Evolutionary conservation across 2,329 filamentous ascomycete genomes (phyloP).

Genomic region (Exophiala sp.): DNA sequence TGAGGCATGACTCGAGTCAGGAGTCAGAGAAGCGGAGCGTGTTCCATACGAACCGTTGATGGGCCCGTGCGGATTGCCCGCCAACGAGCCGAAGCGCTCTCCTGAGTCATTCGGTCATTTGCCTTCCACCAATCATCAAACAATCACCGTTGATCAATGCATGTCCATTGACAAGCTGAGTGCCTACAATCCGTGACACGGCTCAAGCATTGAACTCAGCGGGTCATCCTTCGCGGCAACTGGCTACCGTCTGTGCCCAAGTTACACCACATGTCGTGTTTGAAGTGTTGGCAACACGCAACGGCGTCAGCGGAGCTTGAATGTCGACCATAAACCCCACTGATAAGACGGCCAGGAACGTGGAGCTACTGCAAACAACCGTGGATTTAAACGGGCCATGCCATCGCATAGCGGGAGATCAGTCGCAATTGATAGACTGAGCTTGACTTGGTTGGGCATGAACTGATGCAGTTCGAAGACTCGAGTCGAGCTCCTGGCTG

Average conservation of each 20-base stretch:
- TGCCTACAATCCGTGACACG: background rate
- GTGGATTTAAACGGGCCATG: constrained; percentile 13
- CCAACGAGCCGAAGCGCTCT: background rate
- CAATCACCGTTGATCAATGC: background rate
- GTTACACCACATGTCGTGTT: constrained; percentile 1
- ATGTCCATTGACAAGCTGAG: background rate
- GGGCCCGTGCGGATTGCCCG: background rate
- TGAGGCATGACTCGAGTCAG: too few species aligned
- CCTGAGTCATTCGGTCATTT: background rate
- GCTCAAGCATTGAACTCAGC: background rate
- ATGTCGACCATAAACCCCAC: constrained; percentile 8
- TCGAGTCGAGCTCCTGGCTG: background rate
- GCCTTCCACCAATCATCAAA: background rate
- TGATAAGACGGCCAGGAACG: constrained; percentile 9
- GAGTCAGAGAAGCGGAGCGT: too few species aligned
- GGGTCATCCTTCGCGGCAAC: constrained; percentile 9
- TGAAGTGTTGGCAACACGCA: constrained; percentile 31
- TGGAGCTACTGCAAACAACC: constrained; percentile 2
- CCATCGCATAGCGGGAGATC: constrained; percentile 11
- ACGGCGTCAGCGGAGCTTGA: constrained; percentile 1
- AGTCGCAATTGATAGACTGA: constrained; percentile 8
- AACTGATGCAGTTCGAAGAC: background rate
- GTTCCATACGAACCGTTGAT: too few species aligned
- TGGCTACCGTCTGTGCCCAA: constrained; percentile 3
- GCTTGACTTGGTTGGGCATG: constrained; percentile 8